Evolutionary conservation across 2,329 filamentous ascomycete genomes (phyloP).

Genomic region (Xylaria sp.): DNA sequence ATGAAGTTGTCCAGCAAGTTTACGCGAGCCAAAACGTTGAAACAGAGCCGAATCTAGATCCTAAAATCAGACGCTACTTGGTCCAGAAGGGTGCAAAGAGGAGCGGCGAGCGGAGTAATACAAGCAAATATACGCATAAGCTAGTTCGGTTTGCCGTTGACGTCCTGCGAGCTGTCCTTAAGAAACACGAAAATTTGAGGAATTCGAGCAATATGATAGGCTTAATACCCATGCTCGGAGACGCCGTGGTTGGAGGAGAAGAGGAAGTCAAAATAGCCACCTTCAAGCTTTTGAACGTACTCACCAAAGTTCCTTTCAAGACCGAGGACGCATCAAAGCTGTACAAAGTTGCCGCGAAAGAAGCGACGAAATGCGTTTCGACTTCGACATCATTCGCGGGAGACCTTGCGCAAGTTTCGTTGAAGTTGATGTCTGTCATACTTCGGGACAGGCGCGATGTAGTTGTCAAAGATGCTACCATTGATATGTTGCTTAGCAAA

Average conservation of each 20-base stretch:
- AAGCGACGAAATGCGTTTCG: constrained; percentile 84
- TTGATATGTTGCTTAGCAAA: constrained; percentile 84
- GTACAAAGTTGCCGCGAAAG: constrained; percentile 81
- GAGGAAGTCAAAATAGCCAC: constrained; percentile 93
- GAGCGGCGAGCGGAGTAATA: constrained; percentile 74
- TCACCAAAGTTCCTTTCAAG: constrained; percentile 84
- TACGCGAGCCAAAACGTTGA: constrained; percentile 71
- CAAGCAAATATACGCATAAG: constrained; percentile 86
- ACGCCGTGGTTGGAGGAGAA: constrained; percentile 83
- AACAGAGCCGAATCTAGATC: constrained; percentile 66
- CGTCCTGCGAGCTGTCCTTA: constrained; percentile 83
- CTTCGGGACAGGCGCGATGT: constrained; percentile 83
- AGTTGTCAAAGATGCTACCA: constrained; percentile 79
- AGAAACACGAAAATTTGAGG: constrained; percentile 83
- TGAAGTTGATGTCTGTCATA: constrained; percentile 88
- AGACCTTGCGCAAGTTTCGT: constrained; percentile 84
- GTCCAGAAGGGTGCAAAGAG: constrained; percentile 83
- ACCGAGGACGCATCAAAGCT: constrained; percentile 72
- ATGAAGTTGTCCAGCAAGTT: constrained; percentile 89
- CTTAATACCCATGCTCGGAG: constrained; percentile 89
- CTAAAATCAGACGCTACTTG: constrained; percentile 76
- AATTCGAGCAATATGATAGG: constrained; percentile 83
- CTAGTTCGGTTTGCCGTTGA: constrained; percentile 89
- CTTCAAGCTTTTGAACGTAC: constrained; percentile 83
- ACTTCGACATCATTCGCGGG: constrained; percentile 80